These are phyloP conservation scores for Theobroma cacao DNA, from an alignment of 345 rosid genomes.

Conservation along the genomic window DNA sequence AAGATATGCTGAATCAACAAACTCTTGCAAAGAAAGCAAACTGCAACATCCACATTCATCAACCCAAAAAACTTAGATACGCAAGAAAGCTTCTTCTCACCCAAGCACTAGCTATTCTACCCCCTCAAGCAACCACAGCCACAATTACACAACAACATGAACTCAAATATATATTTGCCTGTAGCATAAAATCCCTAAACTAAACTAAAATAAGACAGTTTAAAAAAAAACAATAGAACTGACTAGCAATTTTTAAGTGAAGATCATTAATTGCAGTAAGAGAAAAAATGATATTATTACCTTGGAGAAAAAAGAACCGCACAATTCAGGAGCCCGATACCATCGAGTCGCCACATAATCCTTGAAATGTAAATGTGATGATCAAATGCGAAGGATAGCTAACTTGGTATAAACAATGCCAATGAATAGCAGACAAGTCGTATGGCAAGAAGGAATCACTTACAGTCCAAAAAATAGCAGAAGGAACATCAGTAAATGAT, in stretches of 20 bases:
- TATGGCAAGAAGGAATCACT: conserved; percentile 38
- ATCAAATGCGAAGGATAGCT: conserved; percentile 18
- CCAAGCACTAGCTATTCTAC: not conserved
- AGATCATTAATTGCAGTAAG: not conserved
- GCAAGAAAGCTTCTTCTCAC: not conserved
- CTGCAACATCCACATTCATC: not conserved
- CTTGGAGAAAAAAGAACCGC: conserved; percentile 93
- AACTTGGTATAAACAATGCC: not conserved
- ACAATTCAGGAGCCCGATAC: conserved; percentile 99
- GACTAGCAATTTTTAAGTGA: not conserved
- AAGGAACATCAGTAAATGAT: conserved; percentile 86
- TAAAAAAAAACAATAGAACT: not conserved
- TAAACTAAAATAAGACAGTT: not conserved
- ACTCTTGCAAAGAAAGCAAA: not conserved
- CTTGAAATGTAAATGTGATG: conserved; percentile 47
- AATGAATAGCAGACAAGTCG: not conserved
- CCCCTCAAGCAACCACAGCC: not conserved
- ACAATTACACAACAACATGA: not conserved
- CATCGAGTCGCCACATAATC: conserved; percentile 99
- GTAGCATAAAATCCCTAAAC: not conserved
- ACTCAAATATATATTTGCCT: not conserved
- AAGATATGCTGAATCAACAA: not conserved
- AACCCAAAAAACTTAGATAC: not conserved
- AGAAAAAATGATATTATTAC: conserved; percentile 32
- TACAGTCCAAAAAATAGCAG: conserved; percentile 99